A percentile compares a stretch with the other conserved stretches of the same genome.
These are phyloP conservation scores for Paramecium primaurelia DNA, from an alignment of 73 alveolate genomes.

Conservation along the genomic window DNA sequence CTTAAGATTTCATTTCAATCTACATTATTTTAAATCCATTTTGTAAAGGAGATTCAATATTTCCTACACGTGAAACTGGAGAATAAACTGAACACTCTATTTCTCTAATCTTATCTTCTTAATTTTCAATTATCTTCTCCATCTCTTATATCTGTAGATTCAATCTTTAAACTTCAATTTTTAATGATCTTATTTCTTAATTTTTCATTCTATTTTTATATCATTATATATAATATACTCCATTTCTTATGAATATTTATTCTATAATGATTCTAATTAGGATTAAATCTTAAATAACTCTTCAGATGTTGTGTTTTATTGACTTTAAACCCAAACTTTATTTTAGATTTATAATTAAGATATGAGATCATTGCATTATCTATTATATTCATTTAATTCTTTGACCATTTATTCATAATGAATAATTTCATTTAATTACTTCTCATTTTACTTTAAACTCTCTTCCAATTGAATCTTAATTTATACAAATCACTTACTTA, in stretches of 20 bases:
- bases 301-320: neutral
- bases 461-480: neutral
- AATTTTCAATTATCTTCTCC: neutral
- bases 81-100: neutral
- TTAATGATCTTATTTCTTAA: neutral
- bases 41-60: neutral
- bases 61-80: neutral
- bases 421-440: neutral
- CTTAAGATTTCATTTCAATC: neutral
- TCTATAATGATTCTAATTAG: neutral
- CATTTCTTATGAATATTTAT: neutral
- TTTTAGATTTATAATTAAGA: neutral
- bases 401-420: neutral
- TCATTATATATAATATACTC: neutral
- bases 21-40: neutral
- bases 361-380: neutral
- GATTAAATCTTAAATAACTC: neutral
- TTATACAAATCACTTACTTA: neutral
- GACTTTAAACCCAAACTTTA: neutral
- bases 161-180: neutral
- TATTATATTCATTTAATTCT: neutral
- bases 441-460: neutral
- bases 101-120: conserved; percentile 19
- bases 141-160: neutral
- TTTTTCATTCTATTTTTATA: neutral